A percentile compares a stretch with the other conserved stretches of the same genome.
Conservation (phyloP, 495 filamentous ascomycete species). For the Friedmanniomyces simplex region DNA sequence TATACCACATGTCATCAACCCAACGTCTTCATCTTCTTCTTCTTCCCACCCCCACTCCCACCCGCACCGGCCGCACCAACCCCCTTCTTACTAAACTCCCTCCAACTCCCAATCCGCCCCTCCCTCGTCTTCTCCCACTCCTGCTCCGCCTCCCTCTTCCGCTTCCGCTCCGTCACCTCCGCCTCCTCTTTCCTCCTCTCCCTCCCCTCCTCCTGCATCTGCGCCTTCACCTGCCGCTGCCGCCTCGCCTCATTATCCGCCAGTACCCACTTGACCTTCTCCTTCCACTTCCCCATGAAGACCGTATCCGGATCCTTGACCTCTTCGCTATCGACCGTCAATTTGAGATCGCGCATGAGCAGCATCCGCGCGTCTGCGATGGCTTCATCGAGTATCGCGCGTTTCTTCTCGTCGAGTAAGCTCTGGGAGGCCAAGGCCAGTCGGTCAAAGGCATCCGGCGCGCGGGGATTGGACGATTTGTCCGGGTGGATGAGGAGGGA, state of each 20-base stretch:
- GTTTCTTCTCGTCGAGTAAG: constrained; percentile 88
- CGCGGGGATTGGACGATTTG: constrained; percentile 83
- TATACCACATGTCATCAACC: not conserved
- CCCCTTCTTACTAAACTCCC: constrained; percentile 53
- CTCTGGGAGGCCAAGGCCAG: constrained; percentile 88
- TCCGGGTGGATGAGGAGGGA: constrained; percentile 98
- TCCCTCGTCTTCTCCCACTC: constrained; percentile 92
- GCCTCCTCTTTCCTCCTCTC: constrained; percentile 81
- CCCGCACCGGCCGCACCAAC: not conserved
- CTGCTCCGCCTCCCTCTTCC: constrained; percentile 84
- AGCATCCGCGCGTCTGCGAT: constrained; percentile 94
- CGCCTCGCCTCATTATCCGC: constrained; percentile 84
- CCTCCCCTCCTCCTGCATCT: constrained; percentile 92
- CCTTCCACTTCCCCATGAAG: constrained; percentile 74
- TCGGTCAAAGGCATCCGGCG: constrained; percentile 92
- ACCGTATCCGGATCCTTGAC: constrained; percentile 55
- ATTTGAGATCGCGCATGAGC: constrained; percentile 85
- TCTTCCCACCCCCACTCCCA: not conserved
- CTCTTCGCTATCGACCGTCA: constrained; percentile 79
- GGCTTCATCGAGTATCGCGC: constrained; percentile 76
- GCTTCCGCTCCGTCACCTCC: constrained; percentile 75
- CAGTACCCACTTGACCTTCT: constrained; percentile 85
- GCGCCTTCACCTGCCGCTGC: constrained; percentile 77
- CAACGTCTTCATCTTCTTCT: constrained; percentile 16
- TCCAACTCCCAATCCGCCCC: constrained; percentile 86